These are phyloP conservation scores for Heracleum sosnowskyi DNA, from an alignment of 129 eudicot genomes.

Conservation along the genomic window DNA sequence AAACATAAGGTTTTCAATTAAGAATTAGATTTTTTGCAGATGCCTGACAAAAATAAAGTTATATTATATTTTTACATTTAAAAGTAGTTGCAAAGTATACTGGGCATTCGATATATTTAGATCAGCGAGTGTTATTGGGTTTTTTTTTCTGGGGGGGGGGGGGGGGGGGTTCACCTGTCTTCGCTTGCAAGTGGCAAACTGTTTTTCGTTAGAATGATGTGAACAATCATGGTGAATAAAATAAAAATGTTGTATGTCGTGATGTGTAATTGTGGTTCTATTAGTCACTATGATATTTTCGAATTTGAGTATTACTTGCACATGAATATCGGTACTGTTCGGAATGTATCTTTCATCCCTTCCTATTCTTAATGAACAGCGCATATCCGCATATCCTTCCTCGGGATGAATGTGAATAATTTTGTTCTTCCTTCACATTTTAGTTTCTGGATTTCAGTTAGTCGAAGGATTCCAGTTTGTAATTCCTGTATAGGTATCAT, in stretches of 20 bases:
- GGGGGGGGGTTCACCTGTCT: not conserved
- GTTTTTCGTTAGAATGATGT: not conserved
- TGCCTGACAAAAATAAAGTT: not conserved
- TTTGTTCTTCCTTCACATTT: not conserved
- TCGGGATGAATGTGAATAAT: not conserved
- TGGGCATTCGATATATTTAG: not conserved
- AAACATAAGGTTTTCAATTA: slow-evolving; percentile 63
- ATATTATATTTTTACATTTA: not conserved
- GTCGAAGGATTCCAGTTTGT: not conserved
- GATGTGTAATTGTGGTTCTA: not conserved
- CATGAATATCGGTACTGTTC: not conserved
- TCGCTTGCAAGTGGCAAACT: not conserved
- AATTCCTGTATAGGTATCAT: slow-evolving; percentile 1
- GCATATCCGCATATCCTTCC: not conserved
- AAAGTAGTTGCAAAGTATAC: not conserved
- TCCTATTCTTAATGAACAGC: not conserved
- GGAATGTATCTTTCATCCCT: not conserved
- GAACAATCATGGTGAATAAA: not conserved
- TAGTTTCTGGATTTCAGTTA: not conserved
- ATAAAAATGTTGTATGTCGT: not conserved
- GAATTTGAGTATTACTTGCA: not conserved
- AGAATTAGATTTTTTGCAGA: not conserved
- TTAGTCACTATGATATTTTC: not conserved
- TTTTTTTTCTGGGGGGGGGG: too few species aligned
- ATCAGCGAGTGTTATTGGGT: not conserved